Percentiles rank a stretch among this genome's conserved stretches.
Conservation (phyloP, 2,329 filamentous ascomycete species). For the Penicillium sp. region DNA sequence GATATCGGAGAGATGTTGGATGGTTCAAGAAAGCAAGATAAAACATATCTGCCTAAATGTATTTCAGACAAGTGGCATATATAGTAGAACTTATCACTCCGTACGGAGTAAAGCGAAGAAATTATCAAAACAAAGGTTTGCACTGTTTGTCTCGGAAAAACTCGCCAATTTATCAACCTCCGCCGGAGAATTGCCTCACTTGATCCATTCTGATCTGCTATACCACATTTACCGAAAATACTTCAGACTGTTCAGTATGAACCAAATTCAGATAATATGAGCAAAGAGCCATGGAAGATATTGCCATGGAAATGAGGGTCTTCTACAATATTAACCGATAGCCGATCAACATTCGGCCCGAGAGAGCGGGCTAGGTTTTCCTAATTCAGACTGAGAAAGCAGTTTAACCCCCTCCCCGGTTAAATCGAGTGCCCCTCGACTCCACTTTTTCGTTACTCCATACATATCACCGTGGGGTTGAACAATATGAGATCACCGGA, state of each 20-base stretch:
- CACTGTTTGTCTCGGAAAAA: slow-evolving; percentile 1
- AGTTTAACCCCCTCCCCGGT: slow-evolving; percentile 20
- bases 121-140: not conserved
- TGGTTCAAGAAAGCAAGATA: too few relatives aligned
- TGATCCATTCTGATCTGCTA: not conserved
- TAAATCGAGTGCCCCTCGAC: slow-evolving; percentile 22
- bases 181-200: slow-evolving; percentile 4
- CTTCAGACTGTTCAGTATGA: not conserved
- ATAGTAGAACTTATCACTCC: too few relatives aligned
- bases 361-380: slow-evolving; percentile 7
- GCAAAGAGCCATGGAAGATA: not conserved
- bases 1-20: not conserved
- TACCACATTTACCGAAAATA: not conserved
- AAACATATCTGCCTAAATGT: too few relatives aligned
- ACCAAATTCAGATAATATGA: not conserved
- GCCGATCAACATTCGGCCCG: slow-evolving; percentile 20
- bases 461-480: slow-evolving; percentile 9
- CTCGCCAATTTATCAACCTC: not conserved
- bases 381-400: slow-evolving; percentile 4
- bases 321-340: slow-evolving; percentile 17
- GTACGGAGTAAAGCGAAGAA: too few relatives aligned
- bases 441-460: slow-evolving; percentile 19
- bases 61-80: too few relatives aligned
- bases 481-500: slow-evolving; percentile 5
- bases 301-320: not conserved